Percentiles rank a stretch among this genome's conserved stretches.
Evolutionary conservation across 2,329 filamentous ascomycete genomes (phyloP).

Genomic region (Nannizzia gypsea): DNA sequence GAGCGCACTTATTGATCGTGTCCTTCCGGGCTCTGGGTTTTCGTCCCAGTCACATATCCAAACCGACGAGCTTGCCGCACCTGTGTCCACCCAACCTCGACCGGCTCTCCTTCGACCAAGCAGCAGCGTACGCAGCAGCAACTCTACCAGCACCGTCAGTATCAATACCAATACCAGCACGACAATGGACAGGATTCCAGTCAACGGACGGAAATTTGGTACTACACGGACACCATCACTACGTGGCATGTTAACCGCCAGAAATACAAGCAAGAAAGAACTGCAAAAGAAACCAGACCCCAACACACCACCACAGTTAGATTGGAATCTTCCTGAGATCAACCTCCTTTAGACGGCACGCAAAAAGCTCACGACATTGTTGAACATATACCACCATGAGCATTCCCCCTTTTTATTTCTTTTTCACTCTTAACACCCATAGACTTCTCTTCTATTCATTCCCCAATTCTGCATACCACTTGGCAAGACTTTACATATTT

Average conservation of each 20-base stretch:
- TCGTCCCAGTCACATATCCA: background rate
- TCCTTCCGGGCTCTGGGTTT: background rate
- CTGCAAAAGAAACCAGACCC: background rate
- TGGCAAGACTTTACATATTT: background rate
- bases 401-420: background rate
- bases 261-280: background rate
- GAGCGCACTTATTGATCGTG: background rate
- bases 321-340: conserved; percentile 2
- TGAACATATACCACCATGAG: background rate
- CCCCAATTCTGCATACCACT: background rate
- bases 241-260: background rate
- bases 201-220: background rate
- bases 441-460: background rate
- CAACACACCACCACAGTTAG: background rate
- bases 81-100: conserved; percentile 8
- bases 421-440: background rate
- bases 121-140: conserved; percentile 4
- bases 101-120: conserved; percentile 3
- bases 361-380: background rate
- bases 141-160: background rate
- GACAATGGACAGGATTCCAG: background rate
- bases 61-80: background rate
- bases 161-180: background rate
- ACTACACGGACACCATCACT: background rate
- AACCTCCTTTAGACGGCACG: background rate